Evolutionary conservation across 495 filamentous ascomycete genomes (phyloP).

Genomic region (Podospora pseudoanserina): DNA sequence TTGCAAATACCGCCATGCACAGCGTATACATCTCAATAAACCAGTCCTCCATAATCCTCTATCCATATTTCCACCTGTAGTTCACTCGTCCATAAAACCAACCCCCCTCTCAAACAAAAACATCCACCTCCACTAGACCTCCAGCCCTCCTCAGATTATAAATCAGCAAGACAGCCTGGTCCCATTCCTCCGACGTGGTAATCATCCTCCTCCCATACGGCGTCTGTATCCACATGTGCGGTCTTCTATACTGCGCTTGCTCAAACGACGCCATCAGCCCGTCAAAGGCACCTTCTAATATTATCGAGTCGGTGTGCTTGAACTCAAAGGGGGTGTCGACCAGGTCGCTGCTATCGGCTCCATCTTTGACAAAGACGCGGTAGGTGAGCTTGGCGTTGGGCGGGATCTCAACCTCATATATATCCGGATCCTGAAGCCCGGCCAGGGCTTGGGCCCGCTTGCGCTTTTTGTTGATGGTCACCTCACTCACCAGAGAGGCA

Average conservation of each 20-base stretch:
- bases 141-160: slow-evolving; percentile 20
- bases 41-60: no score
- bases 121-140: slow-evolving; percentile 20
- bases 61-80: no score
- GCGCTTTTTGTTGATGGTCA: slow-evolving; percentile 16
- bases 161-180: slow-evolving; percentile 14
- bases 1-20: no score
- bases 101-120: slow-evolving; percentile 17
- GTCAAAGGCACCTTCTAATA: slow-evolving; percentile 16
- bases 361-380: slow-evolving; percentile 21
- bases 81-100: no score
- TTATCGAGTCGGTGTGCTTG: slow-evolving; percentile 15
- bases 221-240: slow-evolving; percentile 17
- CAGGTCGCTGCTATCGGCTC: slow-evolving; percentile 15
- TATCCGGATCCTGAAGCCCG: not conserved
- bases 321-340: slow-evolving; percentile 3
- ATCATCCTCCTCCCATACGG: slow-evolving; percentile 11
- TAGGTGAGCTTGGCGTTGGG: slow-evolving; percentile 22
- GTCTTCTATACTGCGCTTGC: slow-evolving; percentile 10
- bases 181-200: slow-evolving; percentile 17
- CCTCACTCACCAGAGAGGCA: slow-evolving; percentile 15
- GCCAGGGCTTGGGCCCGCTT: slow-evolving; percentile 4
- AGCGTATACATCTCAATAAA: no score
- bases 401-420: slow-evolving; percentile 21
- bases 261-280: slow-evolving; percentile 17